These are phyloP conservation scores for Quercus lobata DNA, from an alignment of 331 rosid species.

Conservation along the genomic window DNA sequence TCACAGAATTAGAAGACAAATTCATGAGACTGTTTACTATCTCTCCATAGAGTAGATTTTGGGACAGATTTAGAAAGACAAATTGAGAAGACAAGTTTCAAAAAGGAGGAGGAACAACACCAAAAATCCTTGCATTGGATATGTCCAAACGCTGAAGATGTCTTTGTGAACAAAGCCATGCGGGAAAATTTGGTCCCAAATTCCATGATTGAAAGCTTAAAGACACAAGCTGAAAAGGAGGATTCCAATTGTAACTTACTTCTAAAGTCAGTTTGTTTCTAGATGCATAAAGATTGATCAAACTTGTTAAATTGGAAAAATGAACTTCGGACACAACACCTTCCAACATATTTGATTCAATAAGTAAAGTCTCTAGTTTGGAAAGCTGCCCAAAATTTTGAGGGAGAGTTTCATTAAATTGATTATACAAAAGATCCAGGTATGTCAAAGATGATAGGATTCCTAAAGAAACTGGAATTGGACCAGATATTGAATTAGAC, in stretches of 20 bases:
- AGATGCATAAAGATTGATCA: accelerated
- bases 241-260: accelerated
- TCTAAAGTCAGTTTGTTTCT: accelerated
- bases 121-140: accelerated
- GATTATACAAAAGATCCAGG: too few species aligned
- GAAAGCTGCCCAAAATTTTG: too few species aligned
- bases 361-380: too few species aligned
- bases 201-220: too few species aligned
- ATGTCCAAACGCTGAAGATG: accelerated
- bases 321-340: too few species aligned
- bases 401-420: too few species aligned
- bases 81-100: too few species aligned
- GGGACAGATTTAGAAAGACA: not conserved
- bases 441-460: too few species aligned
- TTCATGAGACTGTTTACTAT: not conserved
- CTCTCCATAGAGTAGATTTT: conserved; percentile 16
- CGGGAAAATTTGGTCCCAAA: too few species aligned
- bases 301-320: too few species aligned
- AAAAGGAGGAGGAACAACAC: accelerated
- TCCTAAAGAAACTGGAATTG: accelerated
- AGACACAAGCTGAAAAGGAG: accelerated
- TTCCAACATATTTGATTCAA: too few species aligned
- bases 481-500: accelerated
- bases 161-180: too few species aligned
- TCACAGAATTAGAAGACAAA: accelerated